phyloP scores from a whole-genome alignment of 2,329 filamentous ascomycete genomes.

The Aspergillus quadrilineatus region DNA sequence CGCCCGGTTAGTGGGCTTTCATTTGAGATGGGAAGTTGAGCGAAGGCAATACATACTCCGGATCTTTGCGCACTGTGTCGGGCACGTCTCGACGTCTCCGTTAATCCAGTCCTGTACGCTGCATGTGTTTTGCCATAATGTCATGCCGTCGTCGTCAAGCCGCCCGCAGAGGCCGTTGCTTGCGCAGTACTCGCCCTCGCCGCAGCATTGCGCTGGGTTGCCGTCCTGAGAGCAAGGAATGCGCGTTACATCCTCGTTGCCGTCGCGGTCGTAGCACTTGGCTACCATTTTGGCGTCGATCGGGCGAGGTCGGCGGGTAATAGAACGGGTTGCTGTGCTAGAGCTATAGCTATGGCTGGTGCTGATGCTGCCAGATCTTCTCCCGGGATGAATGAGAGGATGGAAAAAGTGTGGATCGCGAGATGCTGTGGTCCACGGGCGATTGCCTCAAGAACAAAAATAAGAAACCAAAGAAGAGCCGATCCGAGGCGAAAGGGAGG shows the following conservation, averaged over 20 bases:
- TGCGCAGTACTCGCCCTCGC: conserved; percentile 1
- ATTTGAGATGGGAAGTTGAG: not conserved
- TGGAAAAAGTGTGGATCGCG: too few relatives aligned
- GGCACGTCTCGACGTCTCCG: not conserved
- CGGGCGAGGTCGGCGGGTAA: too few relatives aligned
- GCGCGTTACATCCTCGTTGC: not conserved
- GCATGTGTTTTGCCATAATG: conserved; percentile 6
- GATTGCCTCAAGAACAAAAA: too few relatives aligned
- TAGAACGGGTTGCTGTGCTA: too few relatives aligned
- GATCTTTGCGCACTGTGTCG: conserved; percentile 1
- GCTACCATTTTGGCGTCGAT: not conserved
- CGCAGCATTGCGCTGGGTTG: conserved; percentile 2
- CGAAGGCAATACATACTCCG: not conserved
- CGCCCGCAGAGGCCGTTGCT: conserved; percentile 5
- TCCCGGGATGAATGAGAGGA: too few relatives aligned
- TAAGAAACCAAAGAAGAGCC: too few relatives aligned
- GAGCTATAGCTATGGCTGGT: too few relatives aligned
- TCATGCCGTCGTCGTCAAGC: not conserved
- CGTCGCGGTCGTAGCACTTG: not conserved
- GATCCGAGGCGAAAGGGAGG: too few relatives aligned
- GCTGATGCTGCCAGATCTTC: too few relatives aligned
- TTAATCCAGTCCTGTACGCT: not conserved
- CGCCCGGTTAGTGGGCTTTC: not conserved
- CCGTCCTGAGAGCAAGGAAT: conserved; percentile 1
- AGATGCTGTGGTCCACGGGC: too few relatives aligned